A percentile compares a stretch with the other conserved stretches of the same genome.
Evolutionary conservation across 345 rosid genomes (phyloP).

Genomic region (Murraya paniculata): DNA sequence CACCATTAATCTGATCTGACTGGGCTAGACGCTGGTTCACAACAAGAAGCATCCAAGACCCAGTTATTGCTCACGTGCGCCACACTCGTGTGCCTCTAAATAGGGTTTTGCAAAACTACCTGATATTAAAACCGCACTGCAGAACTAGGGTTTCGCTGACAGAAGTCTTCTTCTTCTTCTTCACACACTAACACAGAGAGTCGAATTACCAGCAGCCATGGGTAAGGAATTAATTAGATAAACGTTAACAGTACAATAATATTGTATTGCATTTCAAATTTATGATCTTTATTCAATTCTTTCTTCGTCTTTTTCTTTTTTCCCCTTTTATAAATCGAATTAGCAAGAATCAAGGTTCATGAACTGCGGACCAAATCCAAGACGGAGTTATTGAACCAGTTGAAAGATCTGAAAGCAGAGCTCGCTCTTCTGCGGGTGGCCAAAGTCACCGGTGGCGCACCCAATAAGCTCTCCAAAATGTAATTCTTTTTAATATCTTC

Average conservation of each 20-base stretch:
- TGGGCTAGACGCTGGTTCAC: neutral
- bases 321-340: neutral
- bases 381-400: slow-evolving; percentile 43
- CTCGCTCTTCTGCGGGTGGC: slow-evolving; percentile 65
- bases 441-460: slow-evolving; percentile 68
- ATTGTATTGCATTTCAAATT: neutral
- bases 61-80: neutral
- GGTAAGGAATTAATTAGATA: slow-evolving; percentile 2
- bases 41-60: neutral
- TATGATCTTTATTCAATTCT: neutral
- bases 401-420: slow-evolving; percentile 53
- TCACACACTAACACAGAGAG: neutral
- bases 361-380: slow-evolving; percentile 52
- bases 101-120: slow-evolving; percentile 17
- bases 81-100: neutral
- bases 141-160: neutral
- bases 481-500: neutral
- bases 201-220: slow-evolving; percentile 18
- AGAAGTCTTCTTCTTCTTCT: neutral
- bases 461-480: slow-evolving; percentile 70
- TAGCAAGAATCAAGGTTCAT: slow-evolving; percentile 60
- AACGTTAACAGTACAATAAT: neutral
- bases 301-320: neutral
- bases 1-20: neutral
- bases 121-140: neutral